These are phyloP conservation scores for Geosmithia putterillii DNA, from an alignment of 2,329 filamentous ascomycete species.

Conservation along the genomic window DNA sequence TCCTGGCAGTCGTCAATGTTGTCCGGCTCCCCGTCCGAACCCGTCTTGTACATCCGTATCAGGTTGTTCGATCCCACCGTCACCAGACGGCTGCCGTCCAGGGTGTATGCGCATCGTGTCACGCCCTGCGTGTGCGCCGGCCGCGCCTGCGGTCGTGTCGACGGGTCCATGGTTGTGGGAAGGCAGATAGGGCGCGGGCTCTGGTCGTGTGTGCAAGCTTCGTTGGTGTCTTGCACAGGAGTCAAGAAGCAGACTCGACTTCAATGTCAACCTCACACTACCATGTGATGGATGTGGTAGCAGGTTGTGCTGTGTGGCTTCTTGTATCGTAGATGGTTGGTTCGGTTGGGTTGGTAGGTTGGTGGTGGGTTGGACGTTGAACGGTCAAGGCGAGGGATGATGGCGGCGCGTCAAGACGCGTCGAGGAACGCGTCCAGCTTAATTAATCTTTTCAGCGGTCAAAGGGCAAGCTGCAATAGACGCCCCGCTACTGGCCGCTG, in stretches of 20 bases:
- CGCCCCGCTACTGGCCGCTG: not conserved
- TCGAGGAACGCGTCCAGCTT: conserved; percentile 23
- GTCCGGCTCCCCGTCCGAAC: conserved; percentile 80
- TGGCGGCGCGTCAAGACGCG: not conserved
- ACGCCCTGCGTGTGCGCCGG: conserved; percentile 74
- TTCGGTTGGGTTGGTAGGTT: not conserved
- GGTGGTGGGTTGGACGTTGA: not conserved
- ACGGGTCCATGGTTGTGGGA: conserved; percentile 21
- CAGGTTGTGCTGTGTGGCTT: too few species aligned
- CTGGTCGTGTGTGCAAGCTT: not conserved
- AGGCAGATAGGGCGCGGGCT: too few species aligned
- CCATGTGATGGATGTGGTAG: not conserved
- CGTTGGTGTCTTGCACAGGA: not conserved
- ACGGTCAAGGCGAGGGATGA: not conserved
- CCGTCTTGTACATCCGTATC: conserved; percentile 83
- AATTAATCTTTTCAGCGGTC: conserved; percentile 7
- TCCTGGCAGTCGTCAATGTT: conserved; percentile 89
- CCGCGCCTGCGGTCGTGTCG: conserved; percentile 42
- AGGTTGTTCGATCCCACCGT: conserved; percentile 91
- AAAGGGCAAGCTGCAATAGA: not conserved
- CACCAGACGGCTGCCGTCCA: conserved; percentile 73
- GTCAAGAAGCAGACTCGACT: not conserved
- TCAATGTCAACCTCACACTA: not conserved
- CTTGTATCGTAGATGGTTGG: too few species aligned
- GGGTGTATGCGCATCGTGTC: conserved; percentile 82